Conservation (phyloP, 495 filamentous ascomycete species). For the Tuber melanosporum region DNA sequence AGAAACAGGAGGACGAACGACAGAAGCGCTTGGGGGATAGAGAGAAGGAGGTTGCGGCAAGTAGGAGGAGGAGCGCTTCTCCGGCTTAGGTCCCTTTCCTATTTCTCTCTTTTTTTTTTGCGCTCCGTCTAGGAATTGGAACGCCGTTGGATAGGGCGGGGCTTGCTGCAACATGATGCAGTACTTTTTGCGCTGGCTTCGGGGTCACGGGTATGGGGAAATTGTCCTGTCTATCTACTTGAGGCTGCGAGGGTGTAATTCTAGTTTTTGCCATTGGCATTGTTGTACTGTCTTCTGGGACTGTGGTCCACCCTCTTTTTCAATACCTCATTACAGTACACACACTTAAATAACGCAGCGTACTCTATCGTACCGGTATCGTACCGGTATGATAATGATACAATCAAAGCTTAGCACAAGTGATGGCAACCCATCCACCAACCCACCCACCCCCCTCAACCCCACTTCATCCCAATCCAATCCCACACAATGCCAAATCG, state of each 20-base stretch:
- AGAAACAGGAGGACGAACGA: slow-evolving; percentile 53
- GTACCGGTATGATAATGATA: neutral
- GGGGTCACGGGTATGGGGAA: neutral
- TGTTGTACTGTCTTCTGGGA: neutral
- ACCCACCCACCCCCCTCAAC: neutral
- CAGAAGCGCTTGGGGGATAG: slow-evolving; percentile 44
- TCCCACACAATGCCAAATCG: neutral
- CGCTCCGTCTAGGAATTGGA: neutral
- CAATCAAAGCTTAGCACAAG: neutral
- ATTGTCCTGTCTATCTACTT: neutral
- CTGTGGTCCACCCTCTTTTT: neutral
- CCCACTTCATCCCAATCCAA: neutral
- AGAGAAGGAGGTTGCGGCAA: slow-evolving; percentile 36
- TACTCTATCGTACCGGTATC: neutral
- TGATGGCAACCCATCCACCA: neutral
- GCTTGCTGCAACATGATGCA: neutral
- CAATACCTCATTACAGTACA: neutral
- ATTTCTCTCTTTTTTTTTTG: neutral
- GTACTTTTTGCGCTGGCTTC: neutral
- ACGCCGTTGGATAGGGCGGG: neutral
- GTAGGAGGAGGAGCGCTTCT: slow-evolving; percentile 22
- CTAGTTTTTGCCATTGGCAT: neutral
- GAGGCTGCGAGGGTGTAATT: neutral
- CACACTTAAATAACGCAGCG: neutral
- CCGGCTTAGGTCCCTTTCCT: neutral